A percentile compares a stretch with the other conserved stretches of the same genome.
These are phyloP conservation scores for Mucor mucedo DNA, from an alignment of 371 early-diverging fungal genomes.

Conservation along the genomic window DNA sequence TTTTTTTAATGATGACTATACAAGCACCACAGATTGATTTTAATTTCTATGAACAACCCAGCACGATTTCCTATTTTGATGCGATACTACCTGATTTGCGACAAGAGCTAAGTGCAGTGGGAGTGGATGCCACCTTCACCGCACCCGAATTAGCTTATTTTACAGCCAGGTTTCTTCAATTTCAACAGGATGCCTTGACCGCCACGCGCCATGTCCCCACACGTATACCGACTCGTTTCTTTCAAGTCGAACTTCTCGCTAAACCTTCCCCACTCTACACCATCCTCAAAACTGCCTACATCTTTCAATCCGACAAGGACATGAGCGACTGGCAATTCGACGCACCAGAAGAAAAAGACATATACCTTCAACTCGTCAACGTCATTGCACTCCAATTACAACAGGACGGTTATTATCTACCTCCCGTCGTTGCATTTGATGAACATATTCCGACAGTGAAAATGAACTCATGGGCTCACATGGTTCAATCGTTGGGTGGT, in stretches of 20 bases:
- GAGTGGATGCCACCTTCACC: conserved; percentile 46
- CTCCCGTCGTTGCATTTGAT: conserved; percentile 55
- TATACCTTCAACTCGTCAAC: conserved; percentile 49
- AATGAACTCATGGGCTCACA: conserved; percentile 38
- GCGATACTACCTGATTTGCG: conserved; percentile 47
- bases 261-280: conserved; percentile 53
- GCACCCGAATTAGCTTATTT: conserved; percentile 67
- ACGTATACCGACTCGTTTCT: conserved; percentile 64
- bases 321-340: conserved; percentile 65
- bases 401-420: conserved; percentile 41
- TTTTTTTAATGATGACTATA: neutral
- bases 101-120: conserved; percentile 49
- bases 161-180: conserved; percentile 59
- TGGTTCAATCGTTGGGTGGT: conserved; percentile 58
- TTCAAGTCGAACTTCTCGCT: conserved; percentile 46
- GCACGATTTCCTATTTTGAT: conserved; percentile 61
- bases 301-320: conserved; percentile 53
- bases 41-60: conserved; percentile 56
- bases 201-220: conserved; percentile 31
- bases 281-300: conserved; percentile 59
- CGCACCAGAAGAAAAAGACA: conserved; percentile 42
- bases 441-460: conserved; percentile 42
- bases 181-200: conserved; percentile 59
- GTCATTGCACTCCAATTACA: conserved; percentile 48
- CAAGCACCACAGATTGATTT: conserved; percentile 44